Evolutionary conservation across 129 eudicot genomes (phyloP).

Genomic region (Heracleum sosnowskyi): DNA sequence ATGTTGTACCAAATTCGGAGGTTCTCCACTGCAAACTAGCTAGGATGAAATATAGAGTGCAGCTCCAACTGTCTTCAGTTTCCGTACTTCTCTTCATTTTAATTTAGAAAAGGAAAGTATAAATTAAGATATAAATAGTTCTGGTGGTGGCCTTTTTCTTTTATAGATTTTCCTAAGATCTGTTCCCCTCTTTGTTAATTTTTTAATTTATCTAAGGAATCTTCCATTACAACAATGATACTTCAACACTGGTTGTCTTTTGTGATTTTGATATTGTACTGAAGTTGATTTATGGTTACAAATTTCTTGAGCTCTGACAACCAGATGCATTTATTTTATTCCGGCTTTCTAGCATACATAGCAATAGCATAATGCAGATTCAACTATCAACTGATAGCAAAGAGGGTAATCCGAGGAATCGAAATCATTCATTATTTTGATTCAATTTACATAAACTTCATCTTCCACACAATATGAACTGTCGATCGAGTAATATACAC

Average conservation of each 20-base stretch:
- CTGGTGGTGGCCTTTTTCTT: constrained; percentile 12
- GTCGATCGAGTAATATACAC: neutral
- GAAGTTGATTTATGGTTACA: neutral
- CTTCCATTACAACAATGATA: constrained; percentile 6
- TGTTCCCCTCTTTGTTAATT: constrained; percentile 8
- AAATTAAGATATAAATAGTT: constrained; percentile 25
- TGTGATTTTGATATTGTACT: constrained; percentile 12
- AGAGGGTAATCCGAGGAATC: too few relatives aligned
- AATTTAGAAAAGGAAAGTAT: constrained; percentile 4
- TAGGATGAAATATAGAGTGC: constrained; percentile 5
- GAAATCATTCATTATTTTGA: neutral
- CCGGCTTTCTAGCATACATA: neutral
- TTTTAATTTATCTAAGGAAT: constrained; percentile 1
- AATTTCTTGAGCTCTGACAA: neutral
- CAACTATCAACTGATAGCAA: too few relatives aligned
- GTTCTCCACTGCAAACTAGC: constrained; percentile 6
- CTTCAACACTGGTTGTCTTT: constrained; percentile 1
- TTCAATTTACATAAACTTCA: too few relatives aligned
- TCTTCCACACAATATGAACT: too few relatives aligned
- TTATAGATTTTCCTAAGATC: neutral
- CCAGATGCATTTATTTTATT: neutral
- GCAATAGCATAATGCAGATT: neutral
- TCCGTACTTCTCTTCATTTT: neutral
- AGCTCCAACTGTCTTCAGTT: neutral
- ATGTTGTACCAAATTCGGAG: neutral